Evolutionary conservation across 2,329 filamentous ascomycete species (phyloP).

Genomic region (Lachnellula willkommii): DNA sequence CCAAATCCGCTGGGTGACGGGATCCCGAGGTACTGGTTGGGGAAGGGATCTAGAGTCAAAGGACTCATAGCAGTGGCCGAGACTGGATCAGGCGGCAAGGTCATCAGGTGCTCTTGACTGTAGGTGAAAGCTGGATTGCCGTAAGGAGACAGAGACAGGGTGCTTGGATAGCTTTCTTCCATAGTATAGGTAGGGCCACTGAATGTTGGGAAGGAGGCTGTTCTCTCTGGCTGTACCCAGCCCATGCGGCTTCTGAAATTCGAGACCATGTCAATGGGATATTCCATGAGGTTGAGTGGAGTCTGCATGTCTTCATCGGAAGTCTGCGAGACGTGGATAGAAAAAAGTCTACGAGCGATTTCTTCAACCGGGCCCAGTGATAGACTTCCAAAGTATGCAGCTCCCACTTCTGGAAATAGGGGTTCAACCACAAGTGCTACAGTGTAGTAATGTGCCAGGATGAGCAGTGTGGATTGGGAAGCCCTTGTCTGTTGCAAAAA

Average conservation of each 20-base stretch:
- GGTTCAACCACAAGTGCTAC: constrained; percentile 83
- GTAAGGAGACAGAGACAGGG: constrained; percentile 48
- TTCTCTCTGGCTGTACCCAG: constrained; percentile 56
- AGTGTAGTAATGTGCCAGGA: constrained; percentile 88
- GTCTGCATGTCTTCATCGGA: constrained; percentile 55
- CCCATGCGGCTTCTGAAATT: constrained; percentile 67
- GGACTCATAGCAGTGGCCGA: constrained; percentile 48
- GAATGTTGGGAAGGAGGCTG: constrained; percentile 57
- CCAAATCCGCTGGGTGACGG: constrained; percentile 53
- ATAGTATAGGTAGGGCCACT: constrained; percentile 50
- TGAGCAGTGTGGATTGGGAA: constrained; percentile 72
- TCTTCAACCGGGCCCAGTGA: constrained; percentile 78
- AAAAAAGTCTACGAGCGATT: constrained; percentile 70
- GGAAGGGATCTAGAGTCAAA: constrained; percentile 48
- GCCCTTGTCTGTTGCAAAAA: constrained; percentile 72
- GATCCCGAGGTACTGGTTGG: constrained; percentile 55
- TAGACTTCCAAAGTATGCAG: constrained; percentile 79
- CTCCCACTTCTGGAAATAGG: constrained; percentile 84
- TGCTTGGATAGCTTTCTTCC: constrained; percentile 38
- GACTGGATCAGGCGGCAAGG: constrained; percentile 46
- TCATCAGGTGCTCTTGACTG: constrained; percentile 57
- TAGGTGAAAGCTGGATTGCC: constrained; percentile 57
- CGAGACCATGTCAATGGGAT: constrained; percentile 62
- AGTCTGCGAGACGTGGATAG: constrained; percentile 57
- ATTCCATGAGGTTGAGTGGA: constrained; percentile 64